phyloP scores from a whole-genome alignment of 495 filamentous ascomycete genomes.

The Corynascus novoguineensis region DNA sequence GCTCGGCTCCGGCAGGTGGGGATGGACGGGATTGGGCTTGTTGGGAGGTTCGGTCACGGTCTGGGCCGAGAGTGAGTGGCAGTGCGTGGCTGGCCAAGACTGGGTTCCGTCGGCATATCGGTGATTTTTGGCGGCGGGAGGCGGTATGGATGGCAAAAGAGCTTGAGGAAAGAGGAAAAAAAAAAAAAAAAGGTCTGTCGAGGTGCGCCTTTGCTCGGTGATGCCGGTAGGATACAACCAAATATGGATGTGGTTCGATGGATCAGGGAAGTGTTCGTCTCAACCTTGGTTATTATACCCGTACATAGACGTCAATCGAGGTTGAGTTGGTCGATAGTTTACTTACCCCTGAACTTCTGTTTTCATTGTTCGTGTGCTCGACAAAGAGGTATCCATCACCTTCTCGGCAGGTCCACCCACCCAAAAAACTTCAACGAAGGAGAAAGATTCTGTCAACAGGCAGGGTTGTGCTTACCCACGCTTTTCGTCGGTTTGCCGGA shows the following conservation, averaged over 20 bases:
- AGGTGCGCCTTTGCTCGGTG: too few relatives aligned
- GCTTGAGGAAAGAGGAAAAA: too few relatives aligned
- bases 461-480: not conserved
- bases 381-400: not conserved
- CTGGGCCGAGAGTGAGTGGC: not conserved
- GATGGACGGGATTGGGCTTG: not conserved
- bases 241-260: too few relatives aligned
- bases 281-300: too few relatives aligned
- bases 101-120: not conserved
- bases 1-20: conserved; percentile 4
- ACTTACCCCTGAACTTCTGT: not conserved
- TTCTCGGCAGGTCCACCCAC: not conserved
- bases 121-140: not conserved
- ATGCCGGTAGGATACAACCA: too few relatives aligned
- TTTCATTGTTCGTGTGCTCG: not conserved
- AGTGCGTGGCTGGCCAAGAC: not conserved
- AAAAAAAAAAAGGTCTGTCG: too few relatives aligned
- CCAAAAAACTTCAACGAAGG: not conserved
- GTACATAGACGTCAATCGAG: too few relatives aligned
- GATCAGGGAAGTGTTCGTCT: too few relatives aligned
- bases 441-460: not conserved
- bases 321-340: too few relatives aligned
- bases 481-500: not conserved
- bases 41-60: not conserved
- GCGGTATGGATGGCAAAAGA: not conserved